Evolutionary conservation across 2,329 filamentous ascomycete genomes (phyloP).

Genomic region (Teratosphaeria zuluensis): DNA sequence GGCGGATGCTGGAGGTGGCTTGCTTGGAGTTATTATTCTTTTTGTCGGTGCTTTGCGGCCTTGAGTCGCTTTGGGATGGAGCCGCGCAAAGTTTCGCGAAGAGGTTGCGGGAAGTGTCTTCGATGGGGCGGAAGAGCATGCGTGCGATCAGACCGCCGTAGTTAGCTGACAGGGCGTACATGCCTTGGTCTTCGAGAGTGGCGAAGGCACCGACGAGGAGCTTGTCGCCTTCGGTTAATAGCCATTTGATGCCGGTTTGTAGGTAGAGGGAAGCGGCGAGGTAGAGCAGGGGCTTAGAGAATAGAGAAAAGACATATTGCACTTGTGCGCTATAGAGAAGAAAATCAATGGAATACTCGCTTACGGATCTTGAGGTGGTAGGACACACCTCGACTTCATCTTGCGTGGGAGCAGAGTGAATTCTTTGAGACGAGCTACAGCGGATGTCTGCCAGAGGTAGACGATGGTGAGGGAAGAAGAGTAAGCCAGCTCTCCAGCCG

Average conservation of each 20-base stretch:
- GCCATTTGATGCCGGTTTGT: conserved; percentile 82
- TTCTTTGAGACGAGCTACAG: conserved; percentile 44
- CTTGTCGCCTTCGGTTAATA: conserved; percentile 90
- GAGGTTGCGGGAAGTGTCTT: conserved; percentile 83
- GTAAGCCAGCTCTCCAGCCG: conserved; percentile 74
- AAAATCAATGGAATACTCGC: conserved; percentile 14
- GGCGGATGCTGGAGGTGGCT: conserved; percentile 14
- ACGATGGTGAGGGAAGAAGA: conserved; percentile 57
- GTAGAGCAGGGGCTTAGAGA: conserved; percentile 60
- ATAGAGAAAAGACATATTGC: conserved; percentile 48
- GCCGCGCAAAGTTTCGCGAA: conserved; percentile 69
- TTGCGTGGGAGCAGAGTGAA: conserved; percentile 58
- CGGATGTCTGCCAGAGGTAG: conserved; percentile 55
- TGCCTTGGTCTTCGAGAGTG: conserved; percentile 70
- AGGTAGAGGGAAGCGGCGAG: conserved; percentile 75
- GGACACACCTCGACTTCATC: conserved; percentile 34
- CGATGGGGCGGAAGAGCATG: conserved; percentile 86
- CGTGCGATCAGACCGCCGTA: conserved; percentile 81
- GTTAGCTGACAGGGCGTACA: conserved; percentile 88
- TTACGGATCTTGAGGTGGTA: conserved; percentile 13
- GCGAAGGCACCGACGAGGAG: conserved; percentile 74
- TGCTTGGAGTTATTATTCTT: neutral
- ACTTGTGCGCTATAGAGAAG: conserved; percentile 17
- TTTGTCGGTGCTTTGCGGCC: neutral
- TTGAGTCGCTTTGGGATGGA: conserved; percentile 1